These are phyloP conservation scores for Candida xiaguanensis DNA, from an alignment of 805 yeast genomes.

Conservation along the genomic window DNA sequence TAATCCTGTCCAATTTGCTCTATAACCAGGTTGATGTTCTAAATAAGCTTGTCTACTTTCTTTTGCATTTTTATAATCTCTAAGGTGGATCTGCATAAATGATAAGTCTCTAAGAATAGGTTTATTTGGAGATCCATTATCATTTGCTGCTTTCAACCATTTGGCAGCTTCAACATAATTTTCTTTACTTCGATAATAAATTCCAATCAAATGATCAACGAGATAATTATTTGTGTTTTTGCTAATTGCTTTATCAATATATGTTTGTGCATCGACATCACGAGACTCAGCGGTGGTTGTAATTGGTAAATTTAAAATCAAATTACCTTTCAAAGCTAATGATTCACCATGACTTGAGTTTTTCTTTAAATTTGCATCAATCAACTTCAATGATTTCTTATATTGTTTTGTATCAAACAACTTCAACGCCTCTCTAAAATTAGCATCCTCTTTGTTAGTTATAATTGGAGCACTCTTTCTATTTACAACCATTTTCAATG, in stretches of 20 bases:
- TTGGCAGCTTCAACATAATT: slow-evolving; percentile 74
- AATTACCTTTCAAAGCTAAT: slow-evolving; percentile 78
- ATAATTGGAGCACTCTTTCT: slow-evolving; percentile 26
- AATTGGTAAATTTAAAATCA: slow-evolving; percentile 42
- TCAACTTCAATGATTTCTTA: slow-evolving; percentile 74
- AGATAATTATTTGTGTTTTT: slow-evolving; percentile 63
- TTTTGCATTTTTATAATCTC: slow-evolving; percentile 64
- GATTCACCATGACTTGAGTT: slow-evolving; percentile 75
- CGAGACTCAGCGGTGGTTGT: slow-evolving; percentile 42
- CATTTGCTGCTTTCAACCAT: slow-evolving; percentile 71
- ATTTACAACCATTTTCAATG: slow-evolving; percentile 11
- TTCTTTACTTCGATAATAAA: slow-evolving; percentile 67
- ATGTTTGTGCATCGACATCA: slow-evolving; percentile 52
- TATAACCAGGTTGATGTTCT: slow-evolving; percentile 71
- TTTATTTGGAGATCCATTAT: slow-evolving; percentile 72
- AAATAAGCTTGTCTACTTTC: slow-evolving; percentile 65
- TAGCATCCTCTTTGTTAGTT: slow-evolving; percentile 62
- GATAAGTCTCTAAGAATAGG: slow-evolving; percentile 82
- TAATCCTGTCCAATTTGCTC: slow-evolving; percentile 87
- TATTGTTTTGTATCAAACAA: slow-evolving; percentile 83
- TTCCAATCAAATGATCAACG: slow-evolving; percentile 81
- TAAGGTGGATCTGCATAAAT: slow-evolving; percentile 70
- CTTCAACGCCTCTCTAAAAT: slow-evolving; percentile 77
- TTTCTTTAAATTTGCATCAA: slow-evolving; percentile 75
- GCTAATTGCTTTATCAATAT: slow-evolving; percentile 57